These are phyloP conservation scores for Pyrenochaeta sp. DNA, from an alignment of 2,329 filamentous ascomycete species.

Conservation along the genomic window DNA sequence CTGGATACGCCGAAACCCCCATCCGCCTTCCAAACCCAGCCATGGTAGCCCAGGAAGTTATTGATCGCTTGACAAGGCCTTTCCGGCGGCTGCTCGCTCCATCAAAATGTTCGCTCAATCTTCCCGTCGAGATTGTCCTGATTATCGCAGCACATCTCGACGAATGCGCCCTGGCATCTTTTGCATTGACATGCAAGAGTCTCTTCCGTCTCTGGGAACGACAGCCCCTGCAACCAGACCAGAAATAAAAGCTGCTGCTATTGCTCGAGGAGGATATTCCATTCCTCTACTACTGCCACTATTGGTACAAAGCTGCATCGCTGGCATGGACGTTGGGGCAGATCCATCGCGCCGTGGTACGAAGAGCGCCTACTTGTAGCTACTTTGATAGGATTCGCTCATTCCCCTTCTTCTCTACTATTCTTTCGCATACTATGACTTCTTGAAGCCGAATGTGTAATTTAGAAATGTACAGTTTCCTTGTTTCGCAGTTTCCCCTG, in stretches of 20 bases:
- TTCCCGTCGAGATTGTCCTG: slow-evolving; percentile 22
- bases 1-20: too few relatives aligned
- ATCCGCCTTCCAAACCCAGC: too few relatives aligned
- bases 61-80: slow-evolving; percentile 6
- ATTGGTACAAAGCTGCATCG: slow-evolving; percentile 26
- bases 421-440: too few relatives aligned
- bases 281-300: slow-evolving; percentile 23
- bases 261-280: slow-evolving; percentile 21
- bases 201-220: slow-evolving; percentile 11
- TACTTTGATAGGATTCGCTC: too few relatives aligned
- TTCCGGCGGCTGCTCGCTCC: slow-evolving; percentile 8
- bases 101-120: slow-evolving; percentile 10
- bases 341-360: slow-evolving; percentile 7
- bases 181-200: slow-evolving; percentile 23
- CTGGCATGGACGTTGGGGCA: slow-evolving; percentile 22
- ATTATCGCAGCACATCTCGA: slow-evolving; percentile 22
- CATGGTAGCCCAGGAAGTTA: too few relatives aligned
- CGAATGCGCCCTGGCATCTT: slow-evolving; percentile 8
- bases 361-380: slow-evolving; percentile 2
- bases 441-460: too few relatives aligned
- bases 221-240: slow-evolving; percentile 3
- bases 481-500: too few relatives aligned
- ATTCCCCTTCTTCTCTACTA: too few relatives aligned
- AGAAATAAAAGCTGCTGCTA: slow-evolving; percentile 22
- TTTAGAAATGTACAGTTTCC: too few relatives aligned